Conservation (phyloP, 768 basidiomycete species). For the Cubamyces sp. region DNA sequence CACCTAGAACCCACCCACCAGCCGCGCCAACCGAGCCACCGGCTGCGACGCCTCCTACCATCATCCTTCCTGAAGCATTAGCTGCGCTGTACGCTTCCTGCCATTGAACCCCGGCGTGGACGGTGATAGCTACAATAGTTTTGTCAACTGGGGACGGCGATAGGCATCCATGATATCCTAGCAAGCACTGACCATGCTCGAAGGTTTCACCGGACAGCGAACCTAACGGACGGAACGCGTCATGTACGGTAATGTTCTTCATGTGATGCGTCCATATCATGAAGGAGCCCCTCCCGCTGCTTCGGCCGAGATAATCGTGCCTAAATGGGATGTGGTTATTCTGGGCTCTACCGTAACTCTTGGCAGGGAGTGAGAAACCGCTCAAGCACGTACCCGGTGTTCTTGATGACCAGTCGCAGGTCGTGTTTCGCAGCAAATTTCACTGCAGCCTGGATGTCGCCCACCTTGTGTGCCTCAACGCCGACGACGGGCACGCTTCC, state of each 20-base stretch:
- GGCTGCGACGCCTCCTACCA: not conserved
- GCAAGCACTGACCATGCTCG: conserved; percentile 14
- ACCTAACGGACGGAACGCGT: conserved; percentile 39
- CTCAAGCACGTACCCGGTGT: conserved; percentile 23
- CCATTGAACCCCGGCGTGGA: conserved; percentile 34
- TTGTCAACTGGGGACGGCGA: not conserved
- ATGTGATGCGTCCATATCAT: conserved; percentile 46
- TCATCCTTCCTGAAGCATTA: not conserved
- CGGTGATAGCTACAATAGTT: conserved; percentile 28
- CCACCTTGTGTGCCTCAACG: conserved; percentile 28
- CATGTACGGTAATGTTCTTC: conserved; percentile 41
- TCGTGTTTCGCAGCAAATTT: conserved; percentile 29
- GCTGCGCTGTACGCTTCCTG: conserved; percentile 7
- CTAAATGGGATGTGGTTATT: conserved; percentile 15
- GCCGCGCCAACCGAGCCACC: conserved; percentile 48
- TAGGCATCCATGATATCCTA: not conserved
- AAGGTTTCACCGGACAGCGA: conserved; percentile 8
- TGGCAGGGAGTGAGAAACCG: not conserved
- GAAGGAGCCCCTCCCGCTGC: conserved; percentile 27
- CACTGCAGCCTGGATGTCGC: conserved; percentile 37
- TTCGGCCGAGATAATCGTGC: conserved; percentile 29
- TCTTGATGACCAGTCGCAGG: conserved; percentile 34
- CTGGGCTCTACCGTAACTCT: not conserved
- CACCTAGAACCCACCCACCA: conserved; percentile 47
- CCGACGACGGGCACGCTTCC: conserved; percentile 45